Evolutionary conservation across 2,329 filamentous ascomycete genomes (phyloP).

Genomic region (Fusarium lyarnte): DNA sequence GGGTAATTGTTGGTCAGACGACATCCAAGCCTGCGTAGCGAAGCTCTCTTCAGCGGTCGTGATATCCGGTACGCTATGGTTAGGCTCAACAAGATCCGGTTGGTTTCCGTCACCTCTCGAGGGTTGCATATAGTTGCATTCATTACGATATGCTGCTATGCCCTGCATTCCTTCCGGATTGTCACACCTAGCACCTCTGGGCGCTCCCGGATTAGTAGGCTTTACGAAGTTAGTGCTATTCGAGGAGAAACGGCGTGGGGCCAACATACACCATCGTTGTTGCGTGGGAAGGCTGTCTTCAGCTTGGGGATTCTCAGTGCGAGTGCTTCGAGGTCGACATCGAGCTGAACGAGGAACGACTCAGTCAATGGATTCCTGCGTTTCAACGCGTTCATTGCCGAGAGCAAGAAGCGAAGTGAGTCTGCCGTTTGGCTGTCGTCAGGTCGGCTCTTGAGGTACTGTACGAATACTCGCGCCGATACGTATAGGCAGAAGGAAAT

Average conservation of each 20-base stretch:
- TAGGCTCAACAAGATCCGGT: slow-evolving; percentile 52
- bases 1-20: slow-evolving; percentile 52
- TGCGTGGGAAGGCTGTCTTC: slow-evolving; percentile 63
- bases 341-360: slow-evolving; percentile 91
- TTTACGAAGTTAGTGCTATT: slow-evolving; percentile 38
- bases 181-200: slow-evolving; percentile 45
- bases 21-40: slow-evolving; percentile 50
- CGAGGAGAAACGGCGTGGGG: not conserved
- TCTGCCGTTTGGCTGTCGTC: slow-evolving; percentile 82
- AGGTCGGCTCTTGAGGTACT: slow-evolving; percentile 94
- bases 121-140: slow-evolving; percentile 56
- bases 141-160: slow-evolving; percentile 56
- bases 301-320: slow-evolving; percentile 69
- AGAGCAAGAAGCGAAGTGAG: slow-evolving; percentile 88
- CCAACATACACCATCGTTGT: slow-evolving; percentile 60
- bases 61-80: slow-evolving; percentile 41
- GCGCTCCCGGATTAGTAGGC: slow-evolving; percentile 40
- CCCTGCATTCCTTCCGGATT: slow-evolving; percentile 52
- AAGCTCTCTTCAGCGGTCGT: slow-evolving; percentile 41
- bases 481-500: slow-evolving; percentile 96
- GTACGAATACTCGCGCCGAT: slow-evolving; percentile 93
- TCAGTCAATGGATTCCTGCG: slow-evolving; percentile 90
- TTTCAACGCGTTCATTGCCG: slow-evolving; percentile 90
- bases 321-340: slow-evolving; percentile 86
- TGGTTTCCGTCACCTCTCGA: slow-evolving; percentile 54